Evolutionary conservation across 176 grass and related monocot genomes (phyloP).

Genomic region (Alopecurus myosuroides): DNA sequence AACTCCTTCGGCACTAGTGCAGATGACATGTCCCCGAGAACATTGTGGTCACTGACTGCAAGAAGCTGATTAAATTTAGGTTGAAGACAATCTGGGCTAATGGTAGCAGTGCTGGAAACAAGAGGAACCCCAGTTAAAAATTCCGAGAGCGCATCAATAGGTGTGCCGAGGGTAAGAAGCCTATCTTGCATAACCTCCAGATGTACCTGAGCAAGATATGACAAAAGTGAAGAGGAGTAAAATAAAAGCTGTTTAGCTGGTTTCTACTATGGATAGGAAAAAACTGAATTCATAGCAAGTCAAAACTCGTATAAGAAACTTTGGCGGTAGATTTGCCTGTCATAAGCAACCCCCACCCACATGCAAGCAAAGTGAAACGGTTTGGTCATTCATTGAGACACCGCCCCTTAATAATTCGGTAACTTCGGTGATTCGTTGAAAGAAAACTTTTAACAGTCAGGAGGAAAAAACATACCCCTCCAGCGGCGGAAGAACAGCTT

Average conservation of each 20-base stretch:
- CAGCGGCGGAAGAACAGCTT: background rate
- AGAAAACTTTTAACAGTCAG: background rate
- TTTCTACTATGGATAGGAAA: background rate
- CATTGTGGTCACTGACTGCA: background rate
- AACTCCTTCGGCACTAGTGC: slow-evolving; percentile 6
- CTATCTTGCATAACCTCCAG: slow-evolving; percentile 18
- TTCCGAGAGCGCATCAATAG: background rate
- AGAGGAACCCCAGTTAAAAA: slow-evolving; percentile 17
- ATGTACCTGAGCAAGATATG: slow-evolving; percentile 33
- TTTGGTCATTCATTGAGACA: background rate
- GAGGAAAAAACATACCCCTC: slow-evolving; percentile 35
- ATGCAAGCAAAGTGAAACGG: background rate
- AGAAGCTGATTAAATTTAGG: background rate
- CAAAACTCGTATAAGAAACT: background rate
- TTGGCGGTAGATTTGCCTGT: background rate
- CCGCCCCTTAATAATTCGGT: background rate
- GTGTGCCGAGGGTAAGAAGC: background rate
- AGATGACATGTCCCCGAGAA: background rate
- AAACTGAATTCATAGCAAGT: background rate
- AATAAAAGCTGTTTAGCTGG: background rate
- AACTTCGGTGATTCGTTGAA: background rate
- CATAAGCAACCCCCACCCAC: background rate
- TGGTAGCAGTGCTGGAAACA: background rate
- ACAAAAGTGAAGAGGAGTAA: background rate
- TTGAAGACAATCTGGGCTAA: slow-evolving; percentile 4